Conservation (phyloP, 2,329 filamentous ascomycete species). For the Pestalotiopsis sp. region DNA sequence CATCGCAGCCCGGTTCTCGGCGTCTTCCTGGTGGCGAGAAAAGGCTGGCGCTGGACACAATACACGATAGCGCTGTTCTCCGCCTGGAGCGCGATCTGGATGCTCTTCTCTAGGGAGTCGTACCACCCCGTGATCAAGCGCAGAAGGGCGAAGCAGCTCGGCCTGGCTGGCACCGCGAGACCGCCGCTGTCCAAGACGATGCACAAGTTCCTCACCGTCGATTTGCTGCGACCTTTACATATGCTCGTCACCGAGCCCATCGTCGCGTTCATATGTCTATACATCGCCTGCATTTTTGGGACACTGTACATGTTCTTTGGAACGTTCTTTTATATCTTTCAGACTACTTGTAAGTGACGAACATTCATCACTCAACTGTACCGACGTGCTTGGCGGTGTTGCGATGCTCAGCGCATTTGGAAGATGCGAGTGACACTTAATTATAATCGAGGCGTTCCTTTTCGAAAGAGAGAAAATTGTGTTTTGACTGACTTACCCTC, state of each 20-base stretch:
- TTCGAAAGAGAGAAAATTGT: too few species aligned
- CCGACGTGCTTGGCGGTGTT: too few species aligned
- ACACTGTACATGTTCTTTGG: slow-evolving; percentile 57
- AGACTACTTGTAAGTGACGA: slow-evolving; percentile 24
- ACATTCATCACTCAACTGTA: too few species aligned
- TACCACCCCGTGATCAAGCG: slow-evolving; percentile 55
- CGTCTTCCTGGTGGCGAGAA: slow-evolving; percentile 47
- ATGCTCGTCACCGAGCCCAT: slow-evolving; percentile 68
- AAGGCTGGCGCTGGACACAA: slow-evolving; percentile 57
- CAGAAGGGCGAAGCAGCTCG: slow-evolving; percentile 39
- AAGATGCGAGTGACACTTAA: too few species aligned
- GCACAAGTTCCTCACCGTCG: slow-evolving; percentile 40
- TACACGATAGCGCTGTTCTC: slow-evolving; percentile 53
- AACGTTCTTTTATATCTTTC: slow-evolving; percentile 52
- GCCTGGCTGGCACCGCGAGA: slow-evolving; percentile 25
- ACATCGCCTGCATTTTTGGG: slow-evolving; percentile 53
- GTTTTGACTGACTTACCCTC: not conserved
- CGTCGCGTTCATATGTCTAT: slow-evolving; percentile 56
- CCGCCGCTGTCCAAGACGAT: slow-evolving; percentile 29
- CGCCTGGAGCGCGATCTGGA: slow-evolving; percentile 36
- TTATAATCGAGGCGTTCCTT: too few species aligned
- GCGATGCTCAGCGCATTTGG: too few species aligned
- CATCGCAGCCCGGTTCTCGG: slow-evolving; percentile 44
- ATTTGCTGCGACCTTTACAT: slow-evolving; percentile 52
- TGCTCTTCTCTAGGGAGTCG: slow-evolving; percentile 53